Evolutionary conservation across 2,329 filamentous ascomycete species (phyloP), one percentile per base, ranked within the genome.

Genomic region (Pseudogymnoascus verrucosus): DNA sequence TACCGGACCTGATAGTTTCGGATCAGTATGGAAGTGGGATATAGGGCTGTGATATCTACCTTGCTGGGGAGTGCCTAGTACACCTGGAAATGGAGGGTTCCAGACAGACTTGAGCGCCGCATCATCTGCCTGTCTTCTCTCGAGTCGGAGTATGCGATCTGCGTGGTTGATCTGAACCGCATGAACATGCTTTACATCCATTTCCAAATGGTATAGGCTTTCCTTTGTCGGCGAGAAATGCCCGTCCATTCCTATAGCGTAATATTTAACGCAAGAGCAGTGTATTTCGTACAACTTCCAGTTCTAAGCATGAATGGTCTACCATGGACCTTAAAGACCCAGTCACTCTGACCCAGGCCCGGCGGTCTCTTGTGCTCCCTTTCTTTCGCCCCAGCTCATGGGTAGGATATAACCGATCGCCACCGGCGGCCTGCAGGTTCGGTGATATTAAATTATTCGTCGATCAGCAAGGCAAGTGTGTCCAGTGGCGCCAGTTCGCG

Each of bases 11-110:
- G 71, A 34, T 63, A 11, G 34, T 23, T 40, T 63, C 60, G 62
- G 42, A 51, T 51, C n/a, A 65, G 60, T 68, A 71, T 66, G 69
- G 70, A 66, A 67, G 26, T 54, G n/a, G 47, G 16, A 60, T 64
- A 37, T 60, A 63, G 62, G 7, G 40, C 42, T 8, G 16, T 63
- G n/a, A 42, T 37, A 73, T 84, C 76, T 78, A 96, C 93, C 91
- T 79, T 96, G 90, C 74, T 96, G 90, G 62, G 92, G 89, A 54
- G 91, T 93, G 63, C 90, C 89, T 64, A 96, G 76, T 40, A 92
- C 86, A 68, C 88, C 88, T n/a, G 93, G 92, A 73, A 97, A 97
- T 14, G 93, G 93, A 68, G 89, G 88, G 60, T 85, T 85, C 95
- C 95, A 99, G 64, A 96, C 89, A 66, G 90, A 96, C 76, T 93